Percentiles rank a stretch among this genome's conserved stretches.
These are phyloP conservation scores for Pseudotsuga menziesii DNA, from an alignment of 75 land plant species.

Conservation along the genomic window DNA sequence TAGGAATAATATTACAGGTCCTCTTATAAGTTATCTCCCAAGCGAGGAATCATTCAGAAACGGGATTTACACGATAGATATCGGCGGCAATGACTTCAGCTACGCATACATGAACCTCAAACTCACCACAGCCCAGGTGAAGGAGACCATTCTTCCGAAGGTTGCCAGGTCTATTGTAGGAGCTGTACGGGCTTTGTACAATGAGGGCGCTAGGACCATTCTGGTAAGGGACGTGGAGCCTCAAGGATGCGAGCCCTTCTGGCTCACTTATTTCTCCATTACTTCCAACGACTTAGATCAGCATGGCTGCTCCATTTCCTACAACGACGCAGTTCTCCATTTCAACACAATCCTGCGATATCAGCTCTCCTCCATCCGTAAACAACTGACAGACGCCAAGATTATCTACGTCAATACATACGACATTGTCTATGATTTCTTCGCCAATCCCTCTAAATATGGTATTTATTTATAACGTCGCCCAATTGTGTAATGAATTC, in stretches of 20 bases:
- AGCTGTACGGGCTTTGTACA: slow-evolving; percentile 40
- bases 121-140: slow-evolving; percentile 17
- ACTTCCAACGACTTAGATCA: slow-evolving; percentile 35
- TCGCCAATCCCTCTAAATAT: slow-evolving; percentile 35
- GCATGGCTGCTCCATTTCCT: slow-evolving; percentile 47
- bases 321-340: slow-evolving; percentile 41
- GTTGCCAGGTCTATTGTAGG: slow-evolving; percentile 6
- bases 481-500: too few relatives aligned
- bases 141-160: slow-evolving; percentile 1
- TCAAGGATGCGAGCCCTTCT: slow-evolving; percentile 58
- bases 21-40: slow-evolving; percentile 7
- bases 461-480: slow-evolving; percentile 33
- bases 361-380: slow-evolving; percentile 24
- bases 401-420: slow-evolving; percentile 46
- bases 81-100: slow-evolving; percentile 29
- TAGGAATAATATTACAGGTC: neutral
- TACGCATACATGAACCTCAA: slow-evolving; percentile 21
- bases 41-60: slow-evolving; percentile 9
- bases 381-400: slow-evolving; percentile 28
- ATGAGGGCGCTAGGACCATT: slow-evolving; percentile 51
- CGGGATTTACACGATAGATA: slow-evolving; percentile 18
- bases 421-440: slow-evolving; percentile 40
- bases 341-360: slow-evolving; percentile 45
- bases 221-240: slow-evolving; percentile 63
- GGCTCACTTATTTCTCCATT: slow-evolving; percentile 30